A percentile compares a stretch with the other conserved stretches of the same genome.
phyloP scores from a whole-genome alignment of 495 filamentous ascomycete genomes.

The Symbiotaphrina buchneri region DNA sequence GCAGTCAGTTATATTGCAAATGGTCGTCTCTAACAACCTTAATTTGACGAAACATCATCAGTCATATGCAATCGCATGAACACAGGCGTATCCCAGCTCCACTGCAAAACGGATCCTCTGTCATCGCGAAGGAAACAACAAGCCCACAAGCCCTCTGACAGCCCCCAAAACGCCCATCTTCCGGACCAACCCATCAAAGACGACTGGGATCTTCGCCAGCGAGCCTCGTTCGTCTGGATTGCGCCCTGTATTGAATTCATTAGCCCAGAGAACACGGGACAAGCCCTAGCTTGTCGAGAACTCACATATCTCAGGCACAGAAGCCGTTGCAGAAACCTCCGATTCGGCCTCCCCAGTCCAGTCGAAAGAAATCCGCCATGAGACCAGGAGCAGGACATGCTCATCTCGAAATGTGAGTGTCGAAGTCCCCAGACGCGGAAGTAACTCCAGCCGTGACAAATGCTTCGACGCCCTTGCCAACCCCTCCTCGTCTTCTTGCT shows the following conservation, averaged over 20 bases:
- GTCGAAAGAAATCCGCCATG: constrained; percentile 33
- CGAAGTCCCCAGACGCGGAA: background rate
- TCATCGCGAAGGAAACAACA: constrained; percentile 16
- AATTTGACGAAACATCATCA: no score
- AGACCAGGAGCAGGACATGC: constrained; percentile 8
- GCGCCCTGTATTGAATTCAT: constrained; percentile 18
- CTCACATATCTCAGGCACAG: constrained; percentile 28
- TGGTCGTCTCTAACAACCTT: no score
- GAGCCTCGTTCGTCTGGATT: constrained; percentile 21
- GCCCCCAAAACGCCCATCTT: constrained; percentile 26
- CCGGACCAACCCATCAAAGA: constrained; percentile 26
- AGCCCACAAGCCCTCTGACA: constrained; percentile 24
- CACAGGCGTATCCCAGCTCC: no score
- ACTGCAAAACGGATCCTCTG: no score
- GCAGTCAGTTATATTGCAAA: no score
- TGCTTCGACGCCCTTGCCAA: no score
- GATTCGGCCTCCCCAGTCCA: constrained; percentile 40
- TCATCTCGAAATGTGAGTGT: constrained; percentile 5
- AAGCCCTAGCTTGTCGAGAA: constrained; percentile 4
- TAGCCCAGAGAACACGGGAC: background rate
- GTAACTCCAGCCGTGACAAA: no score
- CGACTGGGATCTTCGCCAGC: constrained; percentile 22
- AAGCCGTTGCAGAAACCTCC: constrained; percentile 19
- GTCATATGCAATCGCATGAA: no score
- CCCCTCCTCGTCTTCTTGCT: no score